Evolutionary conservation across 352 stramenopile species (phyloP), one percentile per base, ranked within the genome.

Genomic region (Phytophthora boehmeriae): DNA sequence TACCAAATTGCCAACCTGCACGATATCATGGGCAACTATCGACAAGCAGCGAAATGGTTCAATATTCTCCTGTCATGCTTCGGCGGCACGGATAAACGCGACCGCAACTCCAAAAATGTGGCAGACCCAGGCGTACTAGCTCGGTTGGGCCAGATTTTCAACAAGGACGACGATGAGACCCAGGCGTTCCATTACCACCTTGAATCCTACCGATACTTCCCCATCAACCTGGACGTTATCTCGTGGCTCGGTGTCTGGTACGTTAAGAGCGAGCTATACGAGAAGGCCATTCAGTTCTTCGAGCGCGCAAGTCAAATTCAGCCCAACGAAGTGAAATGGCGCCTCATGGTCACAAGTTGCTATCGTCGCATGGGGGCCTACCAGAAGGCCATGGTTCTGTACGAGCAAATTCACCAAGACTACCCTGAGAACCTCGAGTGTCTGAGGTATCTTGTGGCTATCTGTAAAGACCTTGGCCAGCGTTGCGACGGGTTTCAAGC

Each of bases 211-310:
- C 74, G 95, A 30, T 92, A 97, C 58, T 98, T 98, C 63, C 97
- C 96, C 8, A 88, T 97, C 51, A 98, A 99, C 69, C 75, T 99
- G 22, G 95, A 99, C 66, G 93, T 98, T 36, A 98, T 99, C 52
- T 96, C 86, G 10, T 98, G 93, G 93, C 88, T 99, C 38, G 96
- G 94, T 16, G 91, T 98, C 16, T 98, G 95, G 95, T 99, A 98
- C 63, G 94, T 99, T 57, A 98, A 98, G 71, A 93, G 89, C 32
- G 95, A 99, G 63, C 80, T 98, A 65, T 99, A 98, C 68, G 95
- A 98, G 64, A 98, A 98, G 67, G 94, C 92, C 9, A 98, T 99
- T 45, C 78, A 96, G 45, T 99, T 98, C 69, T 99, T 99, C 54
- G 85, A 98, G 63, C 83, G 93, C 22, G 97, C 97, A 51, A 88